phyloP scores from a whole-genome alignment of 495 filamentous ascomycete genomes.

The Aspergillus ellipticus region DNA sequence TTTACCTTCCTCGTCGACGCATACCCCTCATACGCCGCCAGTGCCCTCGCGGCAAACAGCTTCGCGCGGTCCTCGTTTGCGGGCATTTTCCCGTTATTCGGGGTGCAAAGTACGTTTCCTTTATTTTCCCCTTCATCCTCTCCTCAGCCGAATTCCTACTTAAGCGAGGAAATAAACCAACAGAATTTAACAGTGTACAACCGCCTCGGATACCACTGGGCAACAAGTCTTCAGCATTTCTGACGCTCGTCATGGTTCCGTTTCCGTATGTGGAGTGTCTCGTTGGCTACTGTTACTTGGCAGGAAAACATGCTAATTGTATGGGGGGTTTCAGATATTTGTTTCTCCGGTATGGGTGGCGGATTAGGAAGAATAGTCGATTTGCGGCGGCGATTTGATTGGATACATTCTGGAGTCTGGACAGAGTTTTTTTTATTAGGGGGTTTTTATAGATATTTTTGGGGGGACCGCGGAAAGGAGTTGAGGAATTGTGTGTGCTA shows the following conservation, averaged over 20 bases:
- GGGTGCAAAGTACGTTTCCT: constrained; percentile 52
- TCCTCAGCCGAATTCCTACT: not conserved
- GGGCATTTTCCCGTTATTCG: constrained; percentile 68
- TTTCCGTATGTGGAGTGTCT: constrained; percentile 41
- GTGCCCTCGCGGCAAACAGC: constrained; percentile 78
- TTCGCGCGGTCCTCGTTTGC: constrained; percentile 78
- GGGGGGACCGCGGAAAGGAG: no score
- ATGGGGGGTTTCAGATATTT: not conserved
- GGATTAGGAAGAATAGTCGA: constrained; percentile 16
- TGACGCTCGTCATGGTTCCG: constrained; percentile 61
- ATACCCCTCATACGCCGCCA: constrained; percentile 81
- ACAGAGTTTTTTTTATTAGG: no score
- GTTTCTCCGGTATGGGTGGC: constrained; percentile 20
- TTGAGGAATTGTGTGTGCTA: no score
- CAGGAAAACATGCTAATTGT: not conserved
- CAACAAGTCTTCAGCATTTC: constrained; percentile 58
- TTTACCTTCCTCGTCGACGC: constrained; percentile 92
- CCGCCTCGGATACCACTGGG: constrained; percentile 66
- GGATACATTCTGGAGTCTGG: no score
- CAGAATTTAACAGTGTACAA: constrained; percentile 51
- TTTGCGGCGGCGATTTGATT: constrained; percentile 1
- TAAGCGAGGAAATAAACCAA: no score
- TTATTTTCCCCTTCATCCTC: constrained; percentile 11
- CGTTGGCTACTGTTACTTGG: no score
- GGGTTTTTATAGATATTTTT: no score